phyloP scores from a whole-genome alignment of 2,329 filamentous ascomycete species.

The Hymenoscyphus repandus region DNA sequence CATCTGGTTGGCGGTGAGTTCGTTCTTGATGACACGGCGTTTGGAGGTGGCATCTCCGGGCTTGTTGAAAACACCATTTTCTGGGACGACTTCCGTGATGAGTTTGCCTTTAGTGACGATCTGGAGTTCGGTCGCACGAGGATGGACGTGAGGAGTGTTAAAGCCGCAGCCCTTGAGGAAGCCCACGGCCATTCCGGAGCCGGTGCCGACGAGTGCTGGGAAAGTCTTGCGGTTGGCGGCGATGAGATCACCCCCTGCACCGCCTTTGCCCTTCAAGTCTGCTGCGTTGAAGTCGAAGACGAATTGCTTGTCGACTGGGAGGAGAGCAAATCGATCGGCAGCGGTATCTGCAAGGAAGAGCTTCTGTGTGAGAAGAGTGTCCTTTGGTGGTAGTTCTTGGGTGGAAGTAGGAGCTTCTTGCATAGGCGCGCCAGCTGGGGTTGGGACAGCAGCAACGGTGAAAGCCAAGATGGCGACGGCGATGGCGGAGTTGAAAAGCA shows the following conservation, averaged over 20 bases:
- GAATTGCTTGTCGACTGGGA: constrained; percentile 41
- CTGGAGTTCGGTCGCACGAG: constrained; percentile 48
- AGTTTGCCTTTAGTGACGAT: constrained; percentile 45
- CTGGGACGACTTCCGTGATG: constrained; percentile 47
- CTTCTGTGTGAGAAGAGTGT: constrained; percentile 18
- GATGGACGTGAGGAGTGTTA: constrained; percentile 52
- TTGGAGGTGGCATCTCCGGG: constrained; percentile 30
- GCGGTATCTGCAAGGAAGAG: constrained; percentile 33
- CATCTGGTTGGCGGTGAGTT: constrained; percentile 41
- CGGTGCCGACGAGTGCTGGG: constrained; percentile 49
- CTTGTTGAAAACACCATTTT: constrained; percentile 41
- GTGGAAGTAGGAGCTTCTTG: constrained; percentile 1
- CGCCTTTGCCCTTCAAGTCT: constrained; percentile 28
- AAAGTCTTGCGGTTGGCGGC: constrained; percentile 51
- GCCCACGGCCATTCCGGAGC: constrained; percentile 46
- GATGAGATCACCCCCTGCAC: constrained; percentile 44
- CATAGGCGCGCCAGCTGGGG: constrained; percentile 4
- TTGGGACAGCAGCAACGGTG: constrained; percentile 29
- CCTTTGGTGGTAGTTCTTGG: constrained; percentile 6
- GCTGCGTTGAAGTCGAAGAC: constrained; percentile 42
- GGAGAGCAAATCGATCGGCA: constrained; percentile 39
- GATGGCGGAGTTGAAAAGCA: constrained; percentile 33
- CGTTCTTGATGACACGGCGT: constrained; percentile 37
- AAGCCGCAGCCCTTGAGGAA: constrained; percentile 49
- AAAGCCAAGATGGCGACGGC: constrained; percentile 37